Conservation (phyloP, 345 rosid species). For the Excoecaria cochinchinensis region DNA sequence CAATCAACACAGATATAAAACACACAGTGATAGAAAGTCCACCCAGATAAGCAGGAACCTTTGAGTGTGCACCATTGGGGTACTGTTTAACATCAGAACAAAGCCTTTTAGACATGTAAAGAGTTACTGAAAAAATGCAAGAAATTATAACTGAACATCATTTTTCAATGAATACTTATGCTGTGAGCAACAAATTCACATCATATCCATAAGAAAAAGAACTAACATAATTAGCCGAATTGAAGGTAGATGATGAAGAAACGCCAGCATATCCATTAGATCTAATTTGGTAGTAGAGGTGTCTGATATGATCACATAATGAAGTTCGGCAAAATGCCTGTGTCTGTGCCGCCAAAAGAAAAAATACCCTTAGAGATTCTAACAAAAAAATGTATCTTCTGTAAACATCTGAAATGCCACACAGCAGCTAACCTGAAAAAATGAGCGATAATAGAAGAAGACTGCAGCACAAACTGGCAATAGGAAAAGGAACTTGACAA, state of each 20-base stretch:
- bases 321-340: conserved; percentile 58
- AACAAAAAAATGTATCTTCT: background rate
- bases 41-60: conserved; percentile 67
- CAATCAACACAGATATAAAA: conserved; percentile 45
- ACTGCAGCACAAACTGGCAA: conserved; percentile 64
- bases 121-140: background rate
- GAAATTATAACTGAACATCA: background rate
- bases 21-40: conserved; percentile 58
- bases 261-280: conserved; percentile 58
- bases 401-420: background rate
- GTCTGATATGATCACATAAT: conserved; percentile 60
- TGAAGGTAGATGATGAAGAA: conserved; percentile 49
- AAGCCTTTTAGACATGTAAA: conserved; percentile 12
- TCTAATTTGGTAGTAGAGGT: conserved; percentile 57
- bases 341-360: conserved; percentile 42
- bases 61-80: conserved; percentile 42
- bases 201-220: background rate
- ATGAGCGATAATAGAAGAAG: conserved; percentile 47
- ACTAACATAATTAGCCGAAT: conserved; percentile 51
- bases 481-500: conserved; percentile 68
- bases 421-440: conserved; percentile 44
- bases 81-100: conserved; percentile 40
- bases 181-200: background rate
- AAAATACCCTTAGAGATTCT: background rate
- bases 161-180: background rate